Percentiles rank a stretch among this genome's conserved stretches.
These are phyloP conservation scores for Verbena officinalis DNA, from an alignment of 257 asterid genomes.

Conservation along the genomic window DNA sequence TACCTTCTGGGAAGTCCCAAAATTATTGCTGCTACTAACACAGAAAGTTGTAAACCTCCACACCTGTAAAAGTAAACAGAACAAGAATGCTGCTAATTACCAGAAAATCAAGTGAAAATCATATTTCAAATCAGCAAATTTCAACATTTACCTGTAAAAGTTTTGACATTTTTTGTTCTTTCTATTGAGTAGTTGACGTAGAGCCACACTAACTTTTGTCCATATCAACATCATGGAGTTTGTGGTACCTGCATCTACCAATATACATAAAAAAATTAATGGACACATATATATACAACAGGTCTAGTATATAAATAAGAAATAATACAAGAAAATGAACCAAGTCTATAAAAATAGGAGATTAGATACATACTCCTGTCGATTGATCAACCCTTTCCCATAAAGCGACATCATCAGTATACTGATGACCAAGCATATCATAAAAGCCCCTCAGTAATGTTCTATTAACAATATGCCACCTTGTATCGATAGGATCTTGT, in stretches of 20 bases:
- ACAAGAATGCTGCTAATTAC: background rate
- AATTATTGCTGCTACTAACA: conserved; percentile 34
- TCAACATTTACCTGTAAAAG: background rate
- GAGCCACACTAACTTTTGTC: conserved; percentile 38
- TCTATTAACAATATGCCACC: no score
- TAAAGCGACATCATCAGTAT: background rate
- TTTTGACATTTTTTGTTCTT: background rate
- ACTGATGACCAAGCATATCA: background rate
- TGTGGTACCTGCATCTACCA: no score
- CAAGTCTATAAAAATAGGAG: no score
- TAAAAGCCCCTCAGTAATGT: background rate
- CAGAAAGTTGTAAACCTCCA: conserved; percentile 45
- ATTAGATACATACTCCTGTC: no score
- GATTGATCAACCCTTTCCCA: no score
- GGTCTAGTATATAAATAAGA: no score
- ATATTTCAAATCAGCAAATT: background rate
- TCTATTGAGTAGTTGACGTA: conserved; percentile 25
- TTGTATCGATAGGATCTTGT: no score
- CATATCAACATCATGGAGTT: no score
- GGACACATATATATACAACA: no score
- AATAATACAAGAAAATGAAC: no score
- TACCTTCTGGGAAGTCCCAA: conserved; percentile 52
- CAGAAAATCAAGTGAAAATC: conserved; percentile 12
- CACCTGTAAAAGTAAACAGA: conserved; percentile 36
- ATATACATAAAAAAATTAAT: no score